Conservation (phyloP, 768 basidiomycete genomes). For the Phlebiopsis flavidoalba region DNA sequence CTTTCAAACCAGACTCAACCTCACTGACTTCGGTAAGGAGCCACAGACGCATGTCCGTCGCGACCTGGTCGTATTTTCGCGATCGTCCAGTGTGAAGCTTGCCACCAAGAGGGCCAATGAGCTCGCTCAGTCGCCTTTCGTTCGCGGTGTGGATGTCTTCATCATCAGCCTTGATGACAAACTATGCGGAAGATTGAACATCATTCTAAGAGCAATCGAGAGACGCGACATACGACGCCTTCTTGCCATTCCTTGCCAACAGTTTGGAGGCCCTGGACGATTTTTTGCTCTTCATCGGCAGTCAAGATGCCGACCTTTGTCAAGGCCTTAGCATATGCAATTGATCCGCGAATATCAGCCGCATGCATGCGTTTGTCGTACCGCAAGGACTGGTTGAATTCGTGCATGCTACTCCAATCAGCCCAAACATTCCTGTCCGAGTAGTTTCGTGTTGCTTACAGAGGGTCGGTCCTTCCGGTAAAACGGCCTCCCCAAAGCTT, state of each 20-base stretch:
- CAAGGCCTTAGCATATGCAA: slow-evolving; percentile 91
- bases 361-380: slow-evolving; percentile 95
- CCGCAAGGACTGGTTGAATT: slow-evolving; percentile 91
- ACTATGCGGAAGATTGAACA: slow-evolving; percentile 40
- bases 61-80: slow-evolving; percentile 95
- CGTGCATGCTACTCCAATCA: slow-evolving; percentile 72
- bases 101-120: slow-evolving; percentile 89
- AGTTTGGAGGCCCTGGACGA: slow-evolving; percentile 64
- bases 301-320: slow-evolving; percentile 78
- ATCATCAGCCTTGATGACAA: slow-evolving; percentile 76
- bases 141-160: slow-evolving; percentile 99
- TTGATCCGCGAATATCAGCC: slow-evolving; percentile 89
- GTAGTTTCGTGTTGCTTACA: slow-evolving; percentile 41
- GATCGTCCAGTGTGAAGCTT: slow-evolving; percentile 97
- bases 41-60: slow-evolving; percentile 98
- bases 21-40: slow-evolving; percentile 71
- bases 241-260: slow-evolving; percentile 86
- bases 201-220: not conserved
- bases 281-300: slow-evolving; percentile 64
- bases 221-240: slow-evolving; percentile 46
- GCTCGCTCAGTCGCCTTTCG: slow-evolving; percentile 87
- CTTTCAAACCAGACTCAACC: slow-evolving; percentile 65
- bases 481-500: slow-evolving; percentile 46
- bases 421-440: not conserved
- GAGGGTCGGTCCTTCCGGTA: slow-evolving; percentile 83